Evolutionary conservation across 176 grass and related monocot genomes (phyloP).

Genomic region (Oryza longistaminata): DNA sequence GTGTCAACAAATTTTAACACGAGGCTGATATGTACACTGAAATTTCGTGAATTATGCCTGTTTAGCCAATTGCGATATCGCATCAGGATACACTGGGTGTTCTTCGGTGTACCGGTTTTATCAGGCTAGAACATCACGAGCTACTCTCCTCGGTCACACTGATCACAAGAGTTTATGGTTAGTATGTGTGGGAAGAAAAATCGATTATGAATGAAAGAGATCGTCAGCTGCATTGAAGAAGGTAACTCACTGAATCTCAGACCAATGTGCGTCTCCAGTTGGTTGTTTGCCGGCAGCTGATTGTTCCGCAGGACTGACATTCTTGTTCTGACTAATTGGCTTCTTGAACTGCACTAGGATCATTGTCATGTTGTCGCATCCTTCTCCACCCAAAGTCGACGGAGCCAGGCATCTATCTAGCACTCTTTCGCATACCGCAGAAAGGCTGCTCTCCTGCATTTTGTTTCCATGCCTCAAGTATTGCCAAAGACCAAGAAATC

Average conservation of each 20-base stretch:
- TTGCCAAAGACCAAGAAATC: background rate
- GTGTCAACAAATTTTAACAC: conserved; percentile 7
- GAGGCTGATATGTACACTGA: conserved; percentile 34
- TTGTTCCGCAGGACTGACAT: conserved; percentile 7
- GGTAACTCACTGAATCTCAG: conserved; percentile 4
- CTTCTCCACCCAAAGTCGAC: conserved; percentile 74
- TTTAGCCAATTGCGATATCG: background rate
- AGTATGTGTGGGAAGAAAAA: background rate
- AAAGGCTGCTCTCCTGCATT: conserved; percentile 77
- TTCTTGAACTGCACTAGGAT: conserved; percentile 89
- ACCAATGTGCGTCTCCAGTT: background rate
- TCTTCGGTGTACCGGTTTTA: conserved; percentile 1
- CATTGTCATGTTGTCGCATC: conserved; percentile 97
- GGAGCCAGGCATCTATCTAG: conserved; percentile 90
- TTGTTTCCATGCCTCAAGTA: conserved; percentile 21
- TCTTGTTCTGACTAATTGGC: conserved; percentile 20
- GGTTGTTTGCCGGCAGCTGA: background rate
- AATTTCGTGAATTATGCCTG: background rate
- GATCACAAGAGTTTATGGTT: conserved; percentile 15
- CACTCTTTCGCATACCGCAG: conserved; percentile 76
- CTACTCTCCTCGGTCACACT: conserved; percentile 31
- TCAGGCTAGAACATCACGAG: background rate
- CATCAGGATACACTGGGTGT: background rate
- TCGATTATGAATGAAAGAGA: background rate
- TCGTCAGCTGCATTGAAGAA: background rate